Evolutionary conservation across 257 asterid species (phyloP).

Genomic region (Solanum ossicruentum): DNA sequence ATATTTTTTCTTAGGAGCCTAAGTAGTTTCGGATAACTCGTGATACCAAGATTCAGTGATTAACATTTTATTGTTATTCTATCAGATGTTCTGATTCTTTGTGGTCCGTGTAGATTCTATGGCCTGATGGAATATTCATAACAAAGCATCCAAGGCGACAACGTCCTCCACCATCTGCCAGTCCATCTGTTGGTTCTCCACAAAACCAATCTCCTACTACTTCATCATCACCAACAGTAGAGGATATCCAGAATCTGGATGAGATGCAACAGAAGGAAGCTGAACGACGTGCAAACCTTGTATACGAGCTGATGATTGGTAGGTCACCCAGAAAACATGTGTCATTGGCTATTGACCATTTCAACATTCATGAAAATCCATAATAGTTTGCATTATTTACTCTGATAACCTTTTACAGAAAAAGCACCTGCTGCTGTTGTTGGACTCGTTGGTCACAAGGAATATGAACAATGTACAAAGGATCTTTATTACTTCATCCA

Average conservation of each 20-base stretch:
- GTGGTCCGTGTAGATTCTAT: conserved; percentile 49
- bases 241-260: conserved; percentile 35
- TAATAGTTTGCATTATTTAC: background rate
- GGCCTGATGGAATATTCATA: conserved; percentile 95
- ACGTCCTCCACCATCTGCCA: conserved; percentile 36
- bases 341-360: background rate
- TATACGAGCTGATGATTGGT: conserved; percentile 57
- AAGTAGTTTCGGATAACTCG: background rate
- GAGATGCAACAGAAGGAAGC: conserved; percentile 69
- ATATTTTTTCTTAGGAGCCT: background rate
- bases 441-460: conserved; percentile 81
- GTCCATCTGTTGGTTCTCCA: conserved; percentile 26
- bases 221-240: conserved; percentile 35
- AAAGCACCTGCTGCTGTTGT: conserved; percentile 89
- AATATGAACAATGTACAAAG: conserved; percentile 79
- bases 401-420: conserved; percentile 30
- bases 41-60: background rate
- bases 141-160: conserved; percentile 87
- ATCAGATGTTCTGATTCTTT: conserved; percentile 4
- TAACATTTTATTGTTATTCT: background rate
- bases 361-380: background rate
- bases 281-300: conserved; percentile 77
- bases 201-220: conserved; percentile 29
- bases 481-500: conserved; percentile 93
- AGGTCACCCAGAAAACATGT: background rate